Conservation (phyloP, 345 rosid genomes). For the Passiflora organensis region DNA sequence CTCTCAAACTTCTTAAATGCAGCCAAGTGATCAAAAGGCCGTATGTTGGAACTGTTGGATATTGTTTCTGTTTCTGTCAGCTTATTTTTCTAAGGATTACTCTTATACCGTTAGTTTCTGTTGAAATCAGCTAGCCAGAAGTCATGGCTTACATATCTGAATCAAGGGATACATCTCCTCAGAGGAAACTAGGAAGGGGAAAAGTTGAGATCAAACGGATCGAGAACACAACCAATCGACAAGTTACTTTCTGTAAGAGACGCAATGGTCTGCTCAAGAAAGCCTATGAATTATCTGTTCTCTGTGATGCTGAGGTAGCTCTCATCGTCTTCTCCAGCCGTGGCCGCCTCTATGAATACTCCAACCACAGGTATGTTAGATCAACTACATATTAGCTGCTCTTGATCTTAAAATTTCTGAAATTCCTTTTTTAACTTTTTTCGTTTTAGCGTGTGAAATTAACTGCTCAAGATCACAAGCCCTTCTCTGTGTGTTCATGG, state of each 20-base stretch:
- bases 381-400: neutral
- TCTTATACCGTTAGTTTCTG: neutral
- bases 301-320: constrained; percentile 80
- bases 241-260: constrained; percentile 96
- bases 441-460: too few species aligned
- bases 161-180: constrained; percentile 39
- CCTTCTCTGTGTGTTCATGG: neutral
- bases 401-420: constrained; percentile 18
- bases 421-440: neutral
- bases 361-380: constrained; percentile 71
- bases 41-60: neutral
- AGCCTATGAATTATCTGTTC: constrained; percentile 93
- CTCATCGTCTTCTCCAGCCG: constrained; percentile 97
- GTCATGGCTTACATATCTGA: constrained; percentile 23
- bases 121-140: neutral
- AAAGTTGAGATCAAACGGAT: constrained; percentile 99
- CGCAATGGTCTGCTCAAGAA: constrained; percentile 92
- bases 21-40: neutral
- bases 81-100: too few species aligned
- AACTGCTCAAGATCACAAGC: neutral
- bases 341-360: constrained; percentile 96
- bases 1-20: neutral
- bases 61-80: neutral
- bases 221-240: constrained; percentile 98
- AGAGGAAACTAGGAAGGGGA: constrained; percentile 85